These are phyloP conservation scores for Ammopiptanthus mongolicus DNA, from an alignment of 306 rosid species.

Conservation along the genomic window DNA sequence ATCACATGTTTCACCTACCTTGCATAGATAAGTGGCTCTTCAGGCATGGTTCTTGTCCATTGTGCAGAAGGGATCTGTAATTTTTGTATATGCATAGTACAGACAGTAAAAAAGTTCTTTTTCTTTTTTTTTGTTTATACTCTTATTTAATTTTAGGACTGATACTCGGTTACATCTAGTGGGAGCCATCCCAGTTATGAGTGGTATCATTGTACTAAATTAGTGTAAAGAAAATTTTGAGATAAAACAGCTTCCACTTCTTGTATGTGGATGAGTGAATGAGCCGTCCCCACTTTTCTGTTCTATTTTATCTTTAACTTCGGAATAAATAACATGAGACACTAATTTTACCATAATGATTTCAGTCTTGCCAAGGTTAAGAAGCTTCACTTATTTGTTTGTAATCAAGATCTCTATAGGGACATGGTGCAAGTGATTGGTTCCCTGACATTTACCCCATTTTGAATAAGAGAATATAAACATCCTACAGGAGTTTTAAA, in stretches of 20 bases:
- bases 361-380: neutral
- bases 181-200: slow-evolving; percentile 25
- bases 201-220: slow-evolving; percentile 37
- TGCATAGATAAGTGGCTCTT: slow-evolving; percentile 98
- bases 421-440: neutral
- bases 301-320: neutral
- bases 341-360: neutral
- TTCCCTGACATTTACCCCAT: neutral
- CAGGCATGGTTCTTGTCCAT: slow-evolving; percentile 95
- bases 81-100: slow-evolving; percentile 43
- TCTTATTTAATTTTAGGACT: slow-evolving; percentile 39
- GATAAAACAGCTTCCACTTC: slow-evolving; percentile 14
- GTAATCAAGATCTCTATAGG: neutral
- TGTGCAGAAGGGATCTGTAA: slow-evolving; percentile 98
- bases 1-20: slow-evolving; percentile 95
- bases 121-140: slow-evolving; percentile 38
- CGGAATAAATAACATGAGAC: neutral
- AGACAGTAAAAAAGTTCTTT: slow-evolving; percentile 21
- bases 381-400: neutral
- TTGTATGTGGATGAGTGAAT: slow-evolving; percentile 27
- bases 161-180: slow-evolving; percentile 24
- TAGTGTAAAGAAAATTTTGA: slow-evolving; percentile 54
- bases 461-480: neutral
- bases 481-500: neutral
- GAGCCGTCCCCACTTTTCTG: neutral